A percentile compares a stretch with the other conserved stretches of the same genome.
phyloP scores from a whole-genome alignment of 108 stramenopile species.

The Licmophora abbreviata region DNA sequence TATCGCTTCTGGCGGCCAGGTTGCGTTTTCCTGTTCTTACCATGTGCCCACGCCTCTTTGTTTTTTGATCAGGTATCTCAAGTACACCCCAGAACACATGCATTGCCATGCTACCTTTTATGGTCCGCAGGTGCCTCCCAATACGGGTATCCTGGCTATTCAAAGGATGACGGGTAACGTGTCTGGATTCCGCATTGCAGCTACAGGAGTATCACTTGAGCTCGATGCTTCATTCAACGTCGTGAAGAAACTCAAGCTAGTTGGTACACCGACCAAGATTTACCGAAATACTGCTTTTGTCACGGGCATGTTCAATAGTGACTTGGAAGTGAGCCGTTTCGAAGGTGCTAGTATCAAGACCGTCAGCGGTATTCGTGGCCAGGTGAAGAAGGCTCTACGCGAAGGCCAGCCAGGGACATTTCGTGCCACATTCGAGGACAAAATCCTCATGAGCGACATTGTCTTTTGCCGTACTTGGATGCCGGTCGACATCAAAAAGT shows the following conservation, averaged over 20 bases:
- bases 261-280: constrained; percentile 94
- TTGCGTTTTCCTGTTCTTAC: background rate
- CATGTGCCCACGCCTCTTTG: too few relatives aligned
- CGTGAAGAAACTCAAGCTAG: constrained; percentile 98
- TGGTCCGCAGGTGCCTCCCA: constrained; percentile 90
- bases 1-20: background rate
- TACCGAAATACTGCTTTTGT: constrained; percentile 97
- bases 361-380: constrained; percentile 94
- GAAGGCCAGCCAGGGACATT: constrained; percentile 88
- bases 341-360: constrained; percentile 93
- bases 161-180: constrained; percentile 63
- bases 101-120: constrained; percentile 96
- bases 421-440: constrained; percentile 98
- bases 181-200: constrained; percentile 88
- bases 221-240: constrained; percentile 88
- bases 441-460: constrained; percentile 94
- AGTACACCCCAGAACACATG: constrained; percentile 99
- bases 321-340: constrained; percentile 92
- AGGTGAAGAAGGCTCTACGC: constrained; percentile 89
- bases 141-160: constrained; percentile 94
- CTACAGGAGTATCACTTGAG: constrained; percentile 91
- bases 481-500: constrained; percentile 87
- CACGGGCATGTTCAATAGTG: constrained; percentile 98
- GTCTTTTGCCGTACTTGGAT: constrained; percentile 98
- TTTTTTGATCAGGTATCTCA: too few relatives aligned